Base-by-base conservation (phyloP, 2,329 filamentous ascomycete species). In the Escovopsis sp. region DNA sequence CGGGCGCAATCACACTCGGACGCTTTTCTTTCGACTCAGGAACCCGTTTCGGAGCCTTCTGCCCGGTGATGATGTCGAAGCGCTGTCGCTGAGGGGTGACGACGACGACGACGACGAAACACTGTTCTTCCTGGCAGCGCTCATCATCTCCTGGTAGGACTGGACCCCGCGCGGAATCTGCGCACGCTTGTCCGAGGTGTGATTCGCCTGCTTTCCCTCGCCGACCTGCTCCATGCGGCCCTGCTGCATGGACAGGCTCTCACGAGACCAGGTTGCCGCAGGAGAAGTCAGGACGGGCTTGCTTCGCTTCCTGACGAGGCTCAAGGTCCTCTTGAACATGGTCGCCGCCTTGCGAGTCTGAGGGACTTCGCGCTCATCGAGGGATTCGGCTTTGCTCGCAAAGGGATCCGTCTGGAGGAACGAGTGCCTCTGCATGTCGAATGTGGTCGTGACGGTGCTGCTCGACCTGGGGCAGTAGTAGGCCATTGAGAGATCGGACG, bases 331-430 rank as follows among this genome's bases (percentile, higher is more conserved):
- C 52, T 67, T 71, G 46, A 76, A 64, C 42, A 75, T 60, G 29
- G 59, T 58, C 2, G 67, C 64, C 11, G 67, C 66, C 54, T 56
- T 66, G 16, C 67, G 64, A 4, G 62, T 54, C 47, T 62, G 61
- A 6, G 56, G 53, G 6, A 20, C 34, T 8, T 52, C 53, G 2
- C 52, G 51, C 29, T 63, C 51, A 10, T 57, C 52, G 8, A 46
- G 49, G 8, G 27, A 29, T 29, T 29, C 27, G 27, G 27, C 27
- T n/a, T 51, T 48, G 39, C 53, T 53, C 16, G 69, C 67, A 46
- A 67, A 75, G 2, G 72, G 72, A 50, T 76, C 72, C 46, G 71
- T 66, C 53, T 58, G 65, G 15, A 76, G 63, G 54, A 76, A 76
- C 2, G 63, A 57, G 2, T 67, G 70, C 24, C 52, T 60, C 45